Evolutionary conservation across 345 rosid species (phyloP).

Genomic region (Erysimum cheiranthoides): DNA sequence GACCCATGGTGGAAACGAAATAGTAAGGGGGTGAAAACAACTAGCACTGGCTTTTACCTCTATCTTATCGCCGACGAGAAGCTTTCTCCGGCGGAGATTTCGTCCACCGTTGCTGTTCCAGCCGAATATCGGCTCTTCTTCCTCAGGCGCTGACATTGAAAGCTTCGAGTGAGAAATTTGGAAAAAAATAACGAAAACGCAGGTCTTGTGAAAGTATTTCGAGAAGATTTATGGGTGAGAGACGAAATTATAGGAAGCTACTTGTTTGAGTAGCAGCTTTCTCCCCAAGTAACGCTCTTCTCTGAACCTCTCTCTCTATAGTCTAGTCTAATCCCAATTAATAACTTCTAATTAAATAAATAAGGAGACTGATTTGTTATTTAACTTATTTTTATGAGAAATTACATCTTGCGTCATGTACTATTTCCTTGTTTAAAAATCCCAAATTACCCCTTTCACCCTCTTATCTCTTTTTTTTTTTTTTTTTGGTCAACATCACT

Average conservation of each 20-base stretch:
- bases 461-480: neutral
- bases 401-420: neutral
- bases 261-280: conserved; percentile 33
- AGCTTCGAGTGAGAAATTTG: neutral
- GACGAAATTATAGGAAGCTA: neutral
- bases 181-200: neutral
- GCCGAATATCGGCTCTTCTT: conserved; percentile 35
- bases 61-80: conserved; percentile 39
- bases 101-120: conserved; percentile 29
- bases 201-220: neutral
- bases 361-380: neutral
- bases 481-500: too few species aligned
- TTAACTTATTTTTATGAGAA: neutral
- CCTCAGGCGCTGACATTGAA: conserved; percentile 29
- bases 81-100: conserved; percentile 32
- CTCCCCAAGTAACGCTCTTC: conserved; percentile 38
- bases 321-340: neutral
- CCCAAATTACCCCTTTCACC: neutral
- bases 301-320: neutral
- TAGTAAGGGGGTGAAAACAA: neutral
- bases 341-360: neutral
- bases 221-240: conserved; percentile 12
- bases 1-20: neutral
- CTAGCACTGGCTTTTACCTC: conserved; percentile 38
- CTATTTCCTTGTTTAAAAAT: neutral